phyloP scores from a whole-genome alignment of 1,139 yeast genomes.

The Diutina rugosa region DNA sequence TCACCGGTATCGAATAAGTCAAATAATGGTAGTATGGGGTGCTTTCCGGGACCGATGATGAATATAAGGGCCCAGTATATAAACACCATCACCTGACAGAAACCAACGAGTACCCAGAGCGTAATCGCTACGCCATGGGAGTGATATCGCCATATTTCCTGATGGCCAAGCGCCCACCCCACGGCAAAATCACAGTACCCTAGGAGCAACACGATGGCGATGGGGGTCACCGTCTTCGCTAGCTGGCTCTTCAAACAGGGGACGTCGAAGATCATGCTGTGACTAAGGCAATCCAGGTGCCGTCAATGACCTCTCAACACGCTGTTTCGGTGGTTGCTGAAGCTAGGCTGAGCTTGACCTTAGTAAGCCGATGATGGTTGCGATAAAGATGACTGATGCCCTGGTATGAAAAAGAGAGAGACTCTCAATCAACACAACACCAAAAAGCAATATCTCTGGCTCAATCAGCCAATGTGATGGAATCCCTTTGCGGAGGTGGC shows the following conservation, averaged over 20 bases:
- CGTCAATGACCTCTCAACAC: conserved; percentile 4
- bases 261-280: conserved; percentile 2
- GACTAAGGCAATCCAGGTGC: not conserved
- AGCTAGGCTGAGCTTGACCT: not conserved
- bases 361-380: too few relatives aligned
- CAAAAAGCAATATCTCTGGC: too few relatives aligned
- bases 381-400: too few relatives aligned
- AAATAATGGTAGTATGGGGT: not conserved
- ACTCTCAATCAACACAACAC: too few relatives aligned
- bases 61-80: conserved; percentile 21
- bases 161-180: conserved; percentile 23
- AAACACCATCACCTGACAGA: conserved; percentile 13
- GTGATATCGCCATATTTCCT: conserved; percentile 19
- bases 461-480: too few relatives aligned
- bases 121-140: conserved; percentile 15
- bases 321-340: conserved; percentile 9
- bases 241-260: conserved; percentile 2
- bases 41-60: conserved; percentile 22
- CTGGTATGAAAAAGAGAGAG: too few relatives aligned
- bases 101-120: conserved; percentile 13
- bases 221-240: conserved; percentile 3
- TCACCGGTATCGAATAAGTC: not conserved
- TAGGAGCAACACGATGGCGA: conserved; percentile 9
- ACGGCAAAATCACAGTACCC: conserved; percentile 22
- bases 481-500: too few relatives aligned